phyloP scores from a whole-genome alignment of 805 yeast species.

The Priceomyces castillae region DNA sequence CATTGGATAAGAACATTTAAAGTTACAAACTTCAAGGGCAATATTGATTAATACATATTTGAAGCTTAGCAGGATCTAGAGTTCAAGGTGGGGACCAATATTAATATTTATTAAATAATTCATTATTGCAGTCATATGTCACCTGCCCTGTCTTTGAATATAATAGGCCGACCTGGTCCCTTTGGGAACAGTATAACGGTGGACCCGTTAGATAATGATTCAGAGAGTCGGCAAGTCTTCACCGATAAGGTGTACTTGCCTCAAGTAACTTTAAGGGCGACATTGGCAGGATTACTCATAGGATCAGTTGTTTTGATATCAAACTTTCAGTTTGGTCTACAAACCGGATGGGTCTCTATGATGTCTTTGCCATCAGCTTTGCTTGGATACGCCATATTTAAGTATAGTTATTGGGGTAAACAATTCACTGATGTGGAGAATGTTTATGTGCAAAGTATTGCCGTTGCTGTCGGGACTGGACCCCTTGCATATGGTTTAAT shows the following conservation, averaged over 20 bases:
- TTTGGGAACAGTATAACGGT: not conserved
- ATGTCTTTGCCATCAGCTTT: slow-evolving; percentile 95
- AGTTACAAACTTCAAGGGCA: too few species aligned
- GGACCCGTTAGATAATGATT: not conserved
- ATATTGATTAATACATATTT: too few species aligned
- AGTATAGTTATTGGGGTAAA: slow-evolving; percentile 46
- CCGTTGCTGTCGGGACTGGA: slow-evolving; percentile 97
- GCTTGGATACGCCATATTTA: slow-evolving; percentile 81
- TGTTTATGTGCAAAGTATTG: slow-evolving; percentile 85
- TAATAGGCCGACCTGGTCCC: not conserved
- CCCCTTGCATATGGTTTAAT: slow-evolving; percentile 94
- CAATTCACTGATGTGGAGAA: slow-evolving; percentile 82
- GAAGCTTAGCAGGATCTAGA: too few species aligned
- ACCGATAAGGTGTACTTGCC: slow-evolving; percentile 48
- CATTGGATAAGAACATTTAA: too few species aligned
- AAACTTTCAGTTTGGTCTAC: slow-evolving; percentile 93
- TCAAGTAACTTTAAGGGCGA: slow-evolving; percentile 72
- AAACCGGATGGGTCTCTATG: slow-evolving; percentile 99
- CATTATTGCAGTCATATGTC: not conserved
- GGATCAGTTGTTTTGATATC: slow-evolving; percentile 86
- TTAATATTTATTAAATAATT: too few species aligned
- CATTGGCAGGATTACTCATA: slow-evolving; percentile 72
- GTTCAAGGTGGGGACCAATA: too few species aligned
- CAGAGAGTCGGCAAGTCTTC: not conserved
- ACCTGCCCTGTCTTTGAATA: not conserved